Evolutionary conservation across 2,329 filamentous ascomycete genomes (phyloP), one percentile per base, ranked within the genome.

Genomic region (Colletotrichum simmondsii): DNA sequence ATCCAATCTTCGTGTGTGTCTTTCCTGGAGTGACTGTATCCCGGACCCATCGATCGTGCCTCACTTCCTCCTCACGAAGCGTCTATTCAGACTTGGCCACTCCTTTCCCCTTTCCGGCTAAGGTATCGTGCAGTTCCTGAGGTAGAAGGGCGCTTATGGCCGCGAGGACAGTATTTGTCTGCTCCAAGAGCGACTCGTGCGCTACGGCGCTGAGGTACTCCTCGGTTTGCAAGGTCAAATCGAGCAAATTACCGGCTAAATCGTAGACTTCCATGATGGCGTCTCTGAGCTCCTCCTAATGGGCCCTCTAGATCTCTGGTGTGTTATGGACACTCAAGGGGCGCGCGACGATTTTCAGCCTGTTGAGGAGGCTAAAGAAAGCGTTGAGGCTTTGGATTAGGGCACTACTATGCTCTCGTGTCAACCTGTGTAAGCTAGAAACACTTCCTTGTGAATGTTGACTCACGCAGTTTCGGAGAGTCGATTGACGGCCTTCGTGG

Each of bases 41-140:
- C 14, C 8, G 7, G n/a, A 3, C 30, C 11, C 4, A 7, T n/a
- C 46, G 52, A 10, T 11, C 14, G 6, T 53, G n/a, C n/a, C 4
- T 16, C 14, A 10, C 46, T 26, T 52, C 12, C 14, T 10, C 12
- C 11, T 63, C 28, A 14, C 12, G 12, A 7, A 19, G 8, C 2
- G 19, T 6, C 16, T 56, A 28, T 3, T 22, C n/a, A 2, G 11
- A 6, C 35, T 30, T 56, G 5, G 19, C 2, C 22, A 65, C 16
- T 6, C 6, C 57, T 49, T 68, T 68, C 2, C 57, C 65, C 19
- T 68, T 68, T 32, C 57, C 65, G 3, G 61, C 19, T 7, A 68
- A 22, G 16, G 11, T 19, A 12, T 62, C 49, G 19, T 56, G 42
- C 11, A 62, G 42, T 16, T 56, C 57, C 22, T 62, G 46, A 19